phyloP scores from a whole-genome alignment of 768 basidiomycete species.

The Tricholoma sp. region DNA sequence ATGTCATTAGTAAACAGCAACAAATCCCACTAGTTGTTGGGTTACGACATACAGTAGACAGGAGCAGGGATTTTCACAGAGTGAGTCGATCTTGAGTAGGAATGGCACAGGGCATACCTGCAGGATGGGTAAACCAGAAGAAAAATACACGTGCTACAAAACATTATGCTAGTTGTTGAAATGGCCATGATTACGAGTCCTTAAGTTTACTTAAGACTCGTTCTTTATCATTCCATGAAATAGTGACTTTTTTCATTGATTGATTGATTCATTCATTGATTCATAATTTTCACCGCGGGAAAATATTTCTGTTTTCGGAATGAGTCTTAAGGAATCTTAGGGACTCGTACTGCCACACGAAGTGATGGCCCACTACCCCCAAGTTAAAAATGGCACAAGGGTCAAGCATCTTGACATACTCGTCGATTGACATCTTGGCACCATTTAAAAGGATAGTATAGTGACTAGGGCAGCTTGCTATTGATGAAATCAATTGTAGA shows the following conservation, averaged over 20 bases:
- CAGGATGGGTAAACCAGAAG: background rate
- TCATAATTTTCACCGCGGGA: no score
- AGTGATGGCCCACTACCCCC: no score
- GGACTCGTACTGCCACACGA: no score
- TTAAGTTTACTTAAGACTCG: no score
- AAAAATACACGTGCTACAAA: no score
- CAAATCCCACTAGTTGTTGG: no score
- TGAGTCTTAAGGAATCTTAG: no score
- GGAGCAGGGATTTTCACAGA: slow-evolving; percentile 72
- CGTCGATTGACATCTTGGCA: slow-evolving; percentile 25
- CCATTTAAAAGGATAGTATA: slow-evolving; percentile 43
- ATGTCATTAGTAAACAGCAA: background rate
- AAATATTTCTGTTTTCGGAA: no score
- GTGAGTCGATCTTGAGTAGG: slow-evolving; percentile 64
- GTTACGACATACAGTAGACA: slow-evolving; percentile 53
- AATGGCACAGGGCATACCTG: slow-evolving; percentile 53
- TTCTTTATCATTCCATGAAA: no score
- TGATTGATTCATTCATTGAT: no score
- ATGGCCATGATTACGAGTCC: no score
- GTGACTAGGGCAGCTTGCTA: slow-evolving; percentile 54
- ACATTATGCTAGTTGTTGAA: background rate
- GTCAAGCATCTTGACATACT: slow-evolving; percentile 9
- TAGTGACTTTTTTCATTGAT: no score
- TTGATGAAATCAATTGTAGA: background rate
- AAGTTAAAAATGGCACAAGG: background rate